Evolutionary conservation across 345 rosid genomes (phyloP).

Genomic region (Melaleuca quinquenervia): DNA sequence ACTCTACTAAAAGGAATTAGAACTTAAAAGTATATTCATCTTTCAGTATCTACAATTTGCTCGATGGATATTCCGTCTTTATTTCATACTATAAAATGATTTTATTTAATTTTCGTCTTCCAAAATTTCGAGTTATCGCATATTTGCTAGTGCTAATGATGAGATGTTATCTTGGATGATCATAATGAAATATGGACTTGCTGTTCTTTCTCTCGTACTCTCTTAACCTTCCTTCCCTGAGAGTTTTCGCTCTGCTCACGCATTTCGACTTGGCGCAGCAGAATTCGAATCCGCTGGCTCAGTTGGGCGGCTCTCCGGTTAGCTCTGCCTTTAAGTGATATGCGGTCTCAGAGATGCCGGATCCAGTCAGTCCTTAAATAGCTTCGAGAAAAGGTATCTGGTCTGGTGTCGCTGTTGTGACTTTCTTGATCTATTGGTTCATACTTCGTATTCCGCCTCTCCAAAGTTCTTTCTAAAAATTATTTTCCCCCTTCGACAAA

Average conservation of each 20-base stretch:
- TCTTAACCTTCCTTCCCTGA: not conserved
- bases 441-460: not conserved
- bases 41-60: not conserved
- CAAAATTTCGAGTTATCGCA: fast-evolving
- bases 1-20: fast-evolving
- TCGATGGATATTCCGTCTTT: fast-evolving
- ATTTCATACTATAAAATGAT: not conserved
- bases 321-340: not conserved
- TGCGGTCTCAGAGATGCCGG: not conserved
- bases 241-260: not conserved
- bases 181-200: not conserved
- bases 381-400: not conserved
- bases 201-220: not conserved
- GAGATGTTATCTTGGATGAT: not conserved
- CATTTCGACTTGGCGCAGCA: not conserved
- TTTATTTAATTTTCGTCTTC: not conserved
- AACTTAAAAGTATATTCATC: not conserved
- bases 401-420: not conserved
- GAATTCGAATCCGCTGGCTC: not conserved
- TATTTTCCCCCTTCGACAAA: not conserved
- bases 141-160: not conserved
- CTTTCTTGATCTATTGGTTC: not conserved
- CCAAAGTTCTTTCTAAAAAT: not conserved
- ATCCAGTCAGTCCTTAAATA: not conserved
- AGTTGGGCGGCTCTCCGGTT: not conserved